Evolutionary conservation across 495 filamentous ascomycete species (phyloP).

Genomic region (Articulospora tetracladia): DNA sequence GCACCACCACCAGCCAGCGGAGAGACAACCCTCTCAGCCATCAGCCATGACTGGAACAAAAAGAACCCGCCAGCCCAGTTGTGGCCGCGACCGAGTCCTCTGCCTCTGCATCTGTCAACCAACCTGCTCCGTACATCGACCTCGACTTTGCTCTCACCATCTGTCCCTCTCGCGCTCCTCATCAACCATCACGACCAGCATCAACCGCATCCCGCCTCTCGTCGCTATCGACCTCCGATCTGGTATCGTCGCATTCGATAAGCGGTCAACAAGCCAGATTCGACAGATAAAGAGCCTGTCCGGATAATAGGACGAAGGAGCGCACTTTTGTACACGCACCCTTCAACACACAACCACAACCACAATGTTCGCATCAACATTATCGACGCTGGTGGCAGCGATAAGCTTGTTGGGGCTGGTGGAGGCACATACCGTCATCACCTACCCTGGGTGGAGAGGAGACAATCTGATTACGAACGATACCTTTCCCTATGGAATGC

Average conservation of each 20-base stretch:
- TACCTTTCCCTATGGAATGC: slow-evolving; percentile 87
- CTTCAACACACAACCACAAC: not conserved
- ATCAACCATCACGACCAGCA: not conserved
- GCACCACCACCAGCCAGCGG: not conserved
- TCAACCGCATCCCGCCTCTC: too few relatives aligned
- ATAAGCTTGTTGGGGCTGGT: slow-evolving; percentile 37
- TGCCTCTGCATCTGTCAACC: not conserved
- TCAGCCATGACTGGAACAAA: not conserved
- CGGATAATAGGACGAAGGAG: too few relatives aligned
- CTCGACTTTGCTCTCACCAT: not conserved
- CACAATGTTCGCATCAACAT: not conserved
- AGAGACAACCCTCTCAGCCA: not conserved
- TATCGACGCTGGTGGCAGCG: not conserved
- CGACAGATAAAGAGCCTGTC: not conserved
- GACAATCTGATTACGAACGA: slow-evolving; percentile 84
- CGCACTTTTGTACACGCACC: not conserved
- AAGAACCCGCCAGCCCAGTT: not conserved
- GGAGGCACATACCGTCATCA: slow-evolving; percentile 81
- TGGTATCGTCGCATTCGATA: not conserved
- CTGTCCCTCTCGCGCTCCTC: not conserved
- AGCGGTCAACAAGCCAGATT: not conserved
- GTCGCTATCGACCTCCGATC: not conserved
- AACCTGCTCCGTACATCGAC: not conserved
- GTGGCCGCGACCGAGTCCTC: not conserved
- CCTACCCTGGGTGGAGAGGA: slow-evolving; percentile 92